These are phyloP conservation scores for Cymbopogon flexuosus DNA, from an alignment of 202 grass and related monocot genomes.

Conservation along the genomic window DNA sequence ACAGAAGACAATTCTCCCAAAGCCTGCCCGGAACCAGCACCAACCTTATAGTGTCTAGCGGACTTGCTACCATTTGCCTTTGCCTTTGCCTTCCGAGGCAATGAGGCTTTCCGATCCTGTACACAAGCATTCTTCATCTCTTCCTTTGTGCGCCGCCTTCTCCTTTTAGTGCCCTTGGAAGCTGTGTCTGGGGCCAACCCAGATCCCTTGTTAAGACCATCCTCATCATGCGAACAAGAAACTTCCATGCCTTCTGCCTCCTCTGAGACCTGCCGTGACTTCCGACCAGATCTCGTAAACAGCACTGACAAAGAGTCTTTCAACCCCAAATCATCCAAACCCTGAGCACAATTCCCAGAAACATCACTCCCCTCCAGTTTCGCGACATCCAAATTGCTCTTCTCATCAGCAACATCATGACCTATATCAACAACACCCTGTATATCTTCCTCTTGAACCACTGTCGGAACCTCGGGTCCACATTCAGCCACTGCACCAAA, in stretches of 20 bases:
- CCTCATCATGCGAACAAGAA: slow-evolving; percentile 22
- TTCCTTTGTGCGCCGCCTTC: slow-evolving; percentile 46
- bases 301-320: slow-evolving; percentile 59
- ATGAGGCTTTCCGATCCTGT: slow-evolving; percentile 35
- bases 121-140: slow-evolving; percentile 36
- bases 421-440: slow-evolving; percentile 18
- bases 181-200: slow-evolving; percentile 21
- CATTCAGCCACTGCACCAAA: slow-evolving; percentile 28
- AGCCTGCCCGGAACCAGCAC: slow-evolving; percentile 12
- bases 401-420: slow-evolving; percentile 23
- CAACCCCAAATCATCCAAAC: slow-evolving; percentile 48
- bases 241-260: slow-evolving; percentile 18
- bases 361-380: slow-evolving; percentile 10
- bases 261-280: slow-evolving; percentile 36
- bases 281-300: slow-evolving; percentile 49
- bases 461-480: slow-evolving; percentile 24
- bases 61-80: slow-evolving; percentile 22
- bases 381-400: slow-evolving; percentile 31
- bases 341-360: slow-evolving; percentile 12
- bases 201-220: slow-evolving; percentile 32
- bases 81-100: slow-evolving; percentile 42
- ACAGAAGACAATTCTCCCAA: not conserved
- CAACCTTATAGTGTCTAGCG: slow-evolving; percentile 22
- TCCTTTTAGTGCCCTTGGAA: slow-evolving; percentile 33
- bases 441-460: slow-evolving; percentile 38